Percentiles rank a stretch among this genome's conserved stretches.
Evolutionary conservation across 2,329 filamentous ascomycete genomes (phyloP).

Genomic region (Geosmithia putterillii): DNA sequence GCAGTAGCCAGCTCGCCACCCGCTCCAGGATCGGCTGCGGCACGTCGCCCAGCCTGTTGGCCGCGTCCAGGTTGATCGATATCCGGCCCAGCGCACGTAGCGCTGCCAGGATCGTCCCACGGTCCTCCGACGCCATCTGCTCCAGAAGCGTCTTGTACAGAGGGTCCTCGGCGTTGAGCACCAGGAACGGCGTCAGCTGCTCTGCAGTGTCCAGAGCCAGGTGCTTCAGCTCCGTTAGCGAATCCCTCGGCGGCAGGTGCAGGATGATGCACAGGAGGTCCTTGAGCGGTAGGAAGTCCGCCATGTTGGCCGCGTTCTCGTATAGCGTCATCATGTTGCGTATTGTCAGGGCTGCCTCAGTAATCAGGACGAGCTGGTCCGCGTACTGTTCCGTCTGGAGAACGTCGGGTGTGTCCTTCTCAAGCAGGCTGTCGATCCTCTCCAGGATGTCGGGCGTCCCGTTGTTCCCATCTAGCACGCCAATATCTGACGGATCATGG

Average conservation of each 20-base stretch:
- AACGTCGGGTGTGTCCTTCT: slow-evolving; percentile 50
- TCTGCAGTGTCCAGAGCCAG: slow-evolving; percentile 87
- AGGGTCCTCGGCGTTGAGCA: slow-evolving; percentile 59
- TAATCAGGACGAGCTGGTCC: slow-evolving; percentile 62
- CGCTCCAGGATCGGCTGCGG: slow-evolving; percentile 52
- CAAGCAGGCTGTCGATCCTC: slow-evolving; percentile 52
- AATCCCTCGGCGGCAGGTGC: slow-evolving; percentile 60
- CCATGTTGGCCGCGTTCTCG: slow-evolving; percentile 76
- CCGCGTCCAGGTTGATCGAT: slow-evolving; percentile 72
- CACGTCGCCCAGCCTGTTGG: slow-evolving; percentile 64
- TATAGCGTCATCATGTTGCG: slow-evolving; percentile 92
- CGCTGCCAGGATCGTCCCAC: slow-evolving; percentile 69
- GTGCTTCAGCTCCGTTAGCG: slow-evolving; percentile 75
- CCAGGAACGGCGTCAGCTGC: slow-evolving; percentile 73
- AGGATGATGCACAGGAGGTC: slow-evolving; percentile 77
- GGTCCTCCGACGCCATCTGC: slow-evolving; percentile 57
- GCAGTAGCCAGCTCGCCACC: slow-evolving; percentile 60
- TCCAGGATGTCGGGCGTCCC: slow-evolving; percentile 47
- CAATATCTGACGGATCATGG: slow-evolving; percentile 40
- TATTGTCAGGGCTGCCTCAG: slow-evolving; percentile 76
- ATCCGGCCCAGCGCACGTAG: slow-evolving; percentile 76
- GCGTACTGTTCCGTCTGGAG: slow-evolving; percentile 61
- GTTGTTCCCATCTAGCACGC: slow-evolving; percentile 27
- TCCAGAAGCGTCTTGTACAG: slow-evolving; percentile 64
- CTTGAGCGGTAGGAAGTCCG: slow-evolving; percentile 61